phyloP scores from a whole-genome alignment of 441 rosid species.

The Manihot esculenta region DNA sequence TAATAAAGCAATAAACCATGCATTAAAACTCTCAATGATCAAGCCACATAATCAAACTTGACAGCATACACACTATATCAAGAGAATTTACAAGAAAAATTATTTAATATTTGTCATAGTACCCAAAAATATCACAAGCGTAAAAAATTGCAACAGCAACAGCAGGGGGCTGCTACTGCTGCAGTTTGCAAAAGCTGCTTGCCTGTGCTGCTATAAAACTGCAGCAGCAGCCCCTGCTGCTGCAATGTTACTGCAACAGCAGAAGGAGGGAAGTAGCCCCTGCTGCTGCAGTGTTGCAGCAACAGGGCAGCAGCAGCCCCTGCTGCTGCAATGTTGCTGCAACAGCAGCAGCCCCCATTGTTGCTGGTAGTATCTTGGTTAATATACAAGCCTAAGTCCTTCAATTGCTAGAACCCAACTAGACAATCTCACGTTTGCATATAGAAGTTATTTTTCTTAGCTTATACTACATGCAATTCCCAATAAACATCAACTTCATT shows the following conservation, averaged over 20 bases:
- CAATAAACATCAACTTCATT: background rate
- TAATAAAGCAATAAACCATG: background rate
- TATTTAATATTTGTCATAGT: background rate
- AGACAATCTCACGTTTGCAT: slow-evolving; percentile 10
- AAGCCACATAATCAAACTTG: background rate
- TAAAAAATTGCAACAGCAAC: no score
- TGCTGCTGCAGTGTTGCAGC: no score
- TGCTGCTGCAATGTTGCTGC: no score
- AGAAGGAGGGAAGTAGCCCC: no score
- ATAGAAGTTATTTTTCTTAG: slow-evolving; percentile 9
- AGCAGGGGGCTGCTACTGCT: no score
- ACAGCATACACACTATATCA: background rate
- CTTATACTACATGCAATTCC: background rate
- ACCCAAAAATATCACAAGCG: no score
- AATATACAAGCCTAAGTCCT: slow-evolving; percentile 10
- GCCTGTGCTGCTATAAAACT: no score
- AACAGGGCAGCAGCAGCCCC: no score
- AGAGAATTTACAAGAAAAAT: background rate
- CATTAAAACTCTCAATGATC: background rate
- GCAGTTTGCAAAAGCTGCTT: no score
- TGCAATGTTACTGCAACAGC: no score
- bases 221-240: no score
- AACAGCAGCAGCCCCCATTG: no score
- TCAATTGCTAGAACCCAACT: slow-evolving; percentile 1
- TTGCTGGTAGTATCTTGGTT: slow-evolving; percentile 7